These are phyloP conservation scores for Agaricus subrufescens DNA, from an alignment of 768 basidiomycete species.

Conservation along the genomic window DNA sequence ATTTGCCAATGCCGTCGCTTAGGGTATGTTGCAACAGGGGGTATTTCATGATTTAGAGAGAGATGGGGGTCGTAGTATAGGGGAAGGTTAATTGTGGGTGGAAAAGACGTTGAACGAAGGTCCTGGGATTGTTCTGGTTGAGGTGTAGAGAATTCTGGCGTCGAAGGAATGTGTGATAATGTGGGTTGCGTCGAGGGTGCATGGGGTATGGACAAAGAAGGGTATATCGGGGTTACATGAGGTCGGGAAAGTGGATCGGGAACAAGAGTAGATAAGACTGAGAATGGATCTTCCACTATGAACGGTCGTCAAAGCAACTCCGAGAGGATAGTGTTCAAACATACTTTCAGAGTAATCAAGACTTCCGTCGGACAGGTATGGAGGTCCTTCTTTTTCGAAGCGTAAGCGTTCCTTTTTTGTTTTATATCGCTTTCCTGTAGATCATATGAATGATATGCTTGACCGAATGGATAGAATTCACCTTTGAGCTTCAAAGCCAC, in stretches of 20 bases:
- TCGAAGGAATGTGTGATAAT: slow-evolving; percentile 12
- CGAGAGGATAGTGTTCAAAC: slow-evolving; percentile 18
- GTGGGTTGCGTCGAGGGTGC: slow-evolving; percentile 12
- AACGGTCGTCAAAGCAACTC: slow-evolving; percentile 9
- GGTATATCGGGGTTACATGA: slow-evolving; percentile 52
- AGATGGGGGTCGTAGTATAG: slow-evolving; percentile 17
- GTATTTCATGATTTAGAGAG: slow-evolving; percentile 15
- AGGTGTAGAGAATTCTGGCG: slow-evolving; percentile 8
- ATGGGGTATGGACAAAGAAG: slow-evolving; percentile 28
- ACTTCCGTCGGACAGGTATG: slow-evolving; percentile 70
- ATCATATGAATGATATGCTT: background rate
- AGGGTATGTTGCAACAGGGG: slow-evolving; percentile 14
- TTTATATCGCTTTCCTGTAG: slow-evolving; percentile 65
- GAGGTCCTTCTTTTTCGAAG: slow-evolving; percentile 75
- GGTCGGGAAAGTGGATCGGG: slow-evolving; percentile 57
- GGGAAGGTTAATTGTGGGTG: slow-evolving; percentile 21
- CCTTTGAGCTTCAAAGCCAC: slow-evolving; percentile 73
- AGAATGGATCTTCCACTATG: slow-evolving; percentile 76
- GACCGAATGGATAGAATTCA: slow-evolving; percentile 16
- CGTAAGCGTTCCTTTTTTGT: slow-evolving; percentile 78
- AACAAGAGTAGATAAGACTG: slow-evolving; percentile 56
- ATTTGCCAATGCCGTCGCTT: slow-evolving; percentile 61
- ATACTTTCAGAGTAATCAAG: slow-evolving; percentile 68
- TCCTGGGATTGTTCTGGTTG: slow-evolving; percentile 20
- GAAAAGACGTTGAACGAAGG: slow-evolving; percentile 16